phyloP scores from a whole-genome alignment of 2,329 filamentous ascomycete species.

The Xenosphaeropsis pyriputrescens region DNA sequence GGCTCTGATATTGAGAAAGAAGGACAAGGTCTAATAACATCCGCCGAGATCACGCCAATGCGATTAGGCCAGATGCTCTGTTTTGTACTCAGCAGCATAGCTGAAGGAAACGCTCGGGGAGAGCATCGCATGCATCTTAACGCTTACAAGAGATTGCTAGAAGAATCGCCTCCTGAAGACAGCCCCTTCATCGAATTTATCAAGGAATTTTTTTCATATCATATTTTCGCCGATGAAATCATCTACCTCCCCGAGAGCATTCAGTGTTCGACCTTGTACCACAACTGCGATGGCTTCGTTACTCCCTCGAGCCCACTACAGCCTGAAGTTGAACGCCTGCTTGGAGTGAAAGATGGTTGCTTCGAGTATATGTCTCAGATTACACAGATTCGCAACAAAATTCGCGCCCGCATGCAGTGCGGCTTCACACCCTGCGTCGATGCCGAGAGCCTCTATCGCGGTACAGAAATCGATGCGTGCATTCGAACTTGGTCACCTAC shows the following conservation, averaged over 20 bases:
- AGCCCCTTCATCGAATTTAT: conserved; percentile 58
- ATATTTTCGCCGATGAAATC: conserved; percentile 52
- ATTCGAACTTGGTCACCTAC: conserved; percentile 61
- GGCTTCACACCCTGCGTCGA: conserved; percentile 55
- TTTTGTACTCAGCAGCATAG: conserved; percentile 39
- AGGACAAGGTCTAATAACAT: conserved; percentile 27
- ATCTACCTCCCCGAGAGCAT: conserved; percentile 28
- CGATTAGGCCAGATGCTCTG: conserved; percentile 50
- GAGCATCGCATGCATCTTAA: conserved; percentile 70
- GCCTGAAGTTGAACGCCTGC: conserved; percentile 29
- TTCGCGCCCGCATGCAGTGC: conserved; percentile 50
- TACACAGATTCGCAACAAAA: conserved; percentile 58
- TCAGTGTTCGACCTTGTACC: conserved; percentile 16
- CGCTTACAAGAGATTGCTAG: conserved; percentile 60
- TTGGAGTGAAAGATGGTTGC: conserved; percentile 72
- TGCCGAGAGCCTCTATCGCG: conserved; percentile 57
- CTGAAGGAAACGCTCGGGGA: conserved; percentile 41
- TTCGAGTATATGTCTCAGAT: conserved; percentile 70
- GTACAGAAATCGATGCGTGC: conserved; percentile 59
- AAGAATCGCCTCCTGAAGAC: conserved; percentile 43
- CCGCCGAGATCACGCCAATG: conserved; percentile 30
- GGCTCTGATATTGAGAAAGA: conserved; percentile 28
- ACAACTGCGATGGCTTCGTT: conserved; percentile 3
- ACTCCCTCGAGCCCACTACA: background rate
- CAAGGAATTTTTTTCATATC: conserved; percentile 72